These are phyloP conservation scores for Bacidia rubella DNA, from an alignment of 495 filamentous ascomycete species.

Conservation along the genomic window DNA sequence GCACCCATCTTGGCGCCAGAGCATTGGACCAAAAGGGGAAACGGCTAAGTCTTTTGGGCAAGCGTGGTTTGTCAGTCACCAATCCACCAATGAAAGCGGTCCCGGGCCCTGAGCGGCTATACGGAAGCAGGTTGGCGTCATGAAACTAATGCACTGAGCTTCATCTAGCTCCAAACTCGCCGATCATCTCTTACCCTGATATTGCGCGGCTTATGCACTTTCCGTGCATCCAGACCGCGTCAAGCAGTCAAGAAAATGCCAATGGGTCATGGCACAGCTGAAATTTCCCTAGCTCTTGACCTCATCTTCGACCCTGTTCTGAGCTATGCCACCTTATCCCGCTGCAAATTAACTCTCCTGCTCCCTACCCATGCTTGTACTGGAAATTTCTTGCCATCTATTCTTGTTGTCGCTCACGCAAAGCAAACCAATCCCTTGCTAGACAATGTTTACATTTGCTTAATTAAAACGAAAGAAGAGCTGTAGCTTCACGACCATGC, in stretches of 20 bases:
- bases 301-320: neutral
- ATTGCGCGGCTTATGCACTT: neutral
- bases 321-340: neutral
- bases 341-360: neutral
- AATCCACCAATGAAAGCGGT: neutral
- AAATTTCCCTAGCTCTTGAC: neutral
- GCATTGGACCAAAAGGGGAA: neutral
- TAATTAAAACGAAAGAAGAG: too few relatives aligned
- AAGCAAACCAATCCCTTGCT: too few relatives aligned
- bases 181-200: neutral
- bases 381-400: neutral
- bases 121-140: neutral
- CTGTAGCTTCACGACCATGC: constrained; percentile 1
- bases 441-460: too few relatives aligned
- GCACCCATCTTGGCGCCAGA: neutral
- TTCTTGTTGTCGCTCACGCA: too few relatives aligned
- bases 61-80: neutral
- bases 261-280: neutral
- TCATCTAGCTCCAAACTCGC: neutral
- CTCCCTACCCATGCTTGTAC: neutral
- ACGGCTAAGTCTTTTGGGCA: neutral
- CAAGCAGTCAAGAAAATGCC: neutral
- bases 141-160: neutral
- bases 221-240: neutral
- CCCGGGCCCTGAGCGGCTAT: neutral